phyloP scores from a whole-genome alignment of 331 rosid genomes.

The Acacia pycnantha region DNA sequence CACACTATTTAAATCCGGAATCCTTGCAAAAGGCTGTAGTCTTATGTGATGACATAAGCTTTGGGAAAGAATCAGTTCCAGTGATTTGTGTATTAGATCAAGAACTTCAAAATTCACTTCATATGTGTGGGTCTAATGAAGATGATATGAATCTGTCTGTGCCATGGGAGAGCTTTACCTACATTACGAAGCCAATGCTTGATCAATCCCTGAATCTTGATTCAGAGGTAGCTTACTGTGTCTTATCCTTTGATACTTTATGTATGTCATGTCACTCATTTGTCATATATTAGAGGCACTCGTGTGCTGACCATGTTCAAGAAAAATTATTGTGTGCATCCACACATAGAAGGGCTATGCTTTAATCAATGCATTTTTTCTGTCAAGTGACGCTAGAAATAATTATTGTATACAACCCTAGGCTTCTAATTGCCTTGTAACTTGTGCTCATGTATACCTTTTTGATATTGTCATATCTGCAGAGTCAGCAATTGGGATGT shows the following conservation, averaged over 20 bases:
- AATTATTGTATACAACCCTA: slow-evolving; percentile 9
- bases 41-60: slow-evolving; percentile 89
- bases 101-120: slow-evolving; percentile 54
- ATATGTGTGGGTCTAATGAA: slow-evolving; percentile 38
- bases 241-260: slow-evolving; percentile 10
- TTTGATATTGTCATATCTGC: slow-evolving; percentile 23
- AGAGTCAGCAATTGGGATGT: slow-evolving; percentile 86
- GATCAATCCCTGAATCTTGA: slow-evolving; percentile 64
- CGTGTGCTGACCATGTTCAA: neutral
- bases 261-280: slow-evolving; percentile 13
- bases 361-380: neutral
- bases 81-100: slow-evolving; percentile 80
- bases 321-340: neutral
- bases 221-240: slow-evolving; percentile 61
- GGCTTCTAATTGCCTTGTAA: slow-evolving; percentile 12
- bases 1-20: slow-evolving; percentile 49
- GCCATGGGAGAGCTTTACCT: slow-evolving; percentile 87
- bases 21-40: slow-evolving; percentile 48
- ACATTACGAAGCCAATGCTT: slow-evolving; percentile 66
- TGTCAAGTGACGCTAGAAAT: slow-evolving; percentile 11
- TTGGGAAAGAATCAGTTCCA: slow-evolving; percentile 79
- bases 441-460: neutral
- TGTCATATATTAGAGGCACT: neutral
- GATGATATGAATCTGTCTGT: slow-evolving; percentile 40
- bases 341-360: neutral